phyloP scores from a whole-genome alignment of 176 grass and related monocot genomes.

The Chloris gayana region DNA sequence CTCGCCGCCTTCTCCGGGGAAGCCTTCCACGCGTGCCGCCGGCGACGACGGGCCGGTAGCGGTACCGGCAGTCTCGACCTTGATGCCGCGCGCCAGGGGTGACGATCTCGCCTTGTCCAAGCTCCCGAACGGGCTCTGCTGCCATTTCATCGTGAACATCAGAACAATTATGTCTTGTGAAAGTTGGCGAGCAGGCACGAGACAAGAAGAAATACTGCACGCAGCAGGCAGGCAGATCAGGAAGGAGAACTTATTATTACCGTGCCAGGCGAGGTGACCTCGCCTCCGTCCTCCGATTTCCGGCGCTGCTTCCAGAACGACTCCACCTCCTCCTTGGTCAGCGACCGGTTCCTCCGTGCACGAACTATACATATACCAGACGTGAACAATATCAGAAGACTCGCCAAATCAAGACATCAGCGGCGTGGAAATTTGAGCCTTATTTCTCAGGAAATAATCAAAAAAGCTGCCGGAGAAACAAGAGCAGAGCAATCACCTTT shows the following conservation, averaged over 20 bases:
- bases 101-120: slow-evolving; percentile 15
- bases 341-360: slow-evolving; percentile 62
- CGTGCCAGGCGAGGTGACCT: slow-evolving; percentile 11
- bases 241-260: no score
- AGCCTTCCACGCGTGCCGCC: slow-evolving; percentile 19
- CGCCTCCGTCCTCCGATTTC: slow-evolving; percentile 29
- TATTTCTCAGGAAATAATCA: no score
- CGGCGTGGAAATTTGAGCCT: no score
- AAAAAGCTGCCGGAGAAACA: no score
- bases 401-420: not conserved
- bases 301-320: slow-evolving; percentile 64
- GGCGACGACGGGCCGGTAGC: not conserved
- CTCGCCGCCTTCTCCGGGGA: slow-evolving; percentile 15
- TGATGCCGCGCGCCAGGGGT: not conserved
- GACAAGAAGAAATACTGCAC: no score
- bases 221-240: no score
- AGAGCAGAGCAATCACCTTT: slow-evolving; percentile 35
- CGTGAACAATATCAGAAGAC: not conserved
- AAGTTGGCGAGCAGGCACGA: no score
- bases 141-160: not conserved
- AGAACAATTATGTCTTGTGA: no score
- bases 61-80: not conserved
- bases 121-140: slow-evolving; percentile 36
- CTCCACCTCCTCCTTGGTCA: slow-evolving; percentile 84
- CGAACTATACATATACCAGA: slow-evolving; percentile 35